Evolutionary conservation across 129 eudicot genomes (phyloP), one percentile per base, ranked within the genome.

Genomic region (Centrapalus pauciflorus): DNA sequence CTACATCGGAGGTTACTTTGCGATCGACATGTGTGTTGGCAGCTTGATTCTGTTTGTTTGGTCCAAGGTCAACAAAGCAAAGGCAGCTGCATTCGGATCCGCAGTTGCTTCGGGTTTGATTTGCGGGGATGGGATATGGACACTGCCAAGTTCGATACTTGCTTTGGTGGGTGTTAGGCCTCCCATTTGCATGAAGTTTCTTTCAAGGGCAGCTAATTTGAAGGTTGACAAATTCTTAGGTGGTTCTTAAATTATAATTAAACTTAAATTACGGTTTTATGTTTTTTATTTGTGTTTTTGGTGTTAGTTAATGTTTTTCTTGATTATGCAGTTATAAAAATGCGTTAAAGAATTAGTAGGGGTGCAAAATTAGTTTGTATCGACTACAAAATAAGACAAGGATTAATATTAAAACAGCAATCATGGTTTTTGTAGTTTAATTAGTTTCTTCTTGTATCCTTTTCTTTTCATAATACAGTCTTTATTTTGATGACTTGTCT

Each of bases 51-150:
- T 93, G 55, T 93, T 88, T 48, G 67, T 93, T 3, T 88, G 96
- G 98, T 66, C 69, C 26, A 85, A 80, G 79, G 67, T 77, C 19
- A 80, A 93, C 66, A 93, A 84, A 82, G 80, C 81, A 5, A 85
- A 81, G 64, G 98, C 98, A 13, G 92, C 88, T 28, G 96, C 91
- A 3, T 88, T 79, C 57, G 98, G 91, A n/a, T 91, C 98, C 4
- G 98, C 98, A 28, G 95, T 88, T 59, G 98, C 96, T 68, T 93
- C 98, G 29, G 98, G 98, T 21, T 76, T 93, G 82, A 92, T 92
- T 10, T 92, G 98, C 60, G 98, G 98, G 5, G 98, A 92, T 55
- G 98, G 98, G 57, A 88, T 93, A 14, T 93, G 98, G 98, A 85
- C 95, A 5, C 74, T 93, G 72, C 96, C 98, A 0, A 88, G 96